Conservation (phyloP, 73 alveolate genomes). For the Diophrys appendiculata region DNA sequence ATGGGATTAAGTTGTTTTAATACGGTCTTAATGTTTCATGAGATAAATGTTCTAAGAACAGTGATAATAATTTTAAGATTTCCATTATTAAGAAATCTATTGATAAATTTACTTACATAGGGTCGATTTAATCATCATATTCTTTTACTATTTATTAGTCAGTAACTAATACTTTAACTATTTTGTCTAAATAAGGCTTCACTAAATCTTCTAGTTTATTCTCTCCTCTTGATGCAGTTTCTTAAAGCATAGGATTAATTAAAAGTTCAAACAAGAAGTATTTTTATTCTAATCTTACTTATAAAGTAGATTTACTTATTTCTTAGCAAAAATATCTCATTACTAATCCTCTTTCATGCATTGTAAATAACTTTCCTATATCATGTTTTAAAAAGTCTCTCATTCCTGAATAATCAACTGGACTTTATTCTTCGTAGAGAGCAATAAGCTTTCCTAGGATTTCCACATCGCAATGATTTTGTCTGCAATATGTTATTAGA, state of each 20-base stretch:
- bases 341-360: background rate
- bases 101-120: background rate
- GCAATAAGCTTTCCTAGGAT: background rate
- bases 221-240: background rate
- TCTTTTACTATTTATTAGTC: background rate
- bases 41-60: background rate
- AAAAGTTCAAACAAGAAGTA: conserved; percentile 9
- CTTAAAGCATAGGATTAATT: background rate
- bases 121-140: background rate
- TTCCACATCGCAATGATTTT: background rate
- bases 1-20: background rate
- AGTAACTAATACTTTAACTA: background rate
- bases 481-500: background rate
- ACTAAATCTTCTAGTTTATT: background rate
- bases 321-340: background rate
- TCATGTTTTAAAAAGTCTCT: background rate
- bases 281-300: background rate
- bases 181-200: background rate
- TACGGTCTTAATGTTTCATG: background rate
- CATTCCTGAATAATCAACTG: background rate
- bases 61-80: background rate
- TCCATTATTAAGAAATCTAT: conserved; percentile 2
- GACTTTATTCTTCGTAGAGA: conserved; percentile 5
- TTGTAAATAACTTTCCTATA: background rate
- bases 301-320: background rate